Base-by-base conservation (phyloP, 768 basidiomycete genomes). In the Tricholoma matsutake region DNA sequence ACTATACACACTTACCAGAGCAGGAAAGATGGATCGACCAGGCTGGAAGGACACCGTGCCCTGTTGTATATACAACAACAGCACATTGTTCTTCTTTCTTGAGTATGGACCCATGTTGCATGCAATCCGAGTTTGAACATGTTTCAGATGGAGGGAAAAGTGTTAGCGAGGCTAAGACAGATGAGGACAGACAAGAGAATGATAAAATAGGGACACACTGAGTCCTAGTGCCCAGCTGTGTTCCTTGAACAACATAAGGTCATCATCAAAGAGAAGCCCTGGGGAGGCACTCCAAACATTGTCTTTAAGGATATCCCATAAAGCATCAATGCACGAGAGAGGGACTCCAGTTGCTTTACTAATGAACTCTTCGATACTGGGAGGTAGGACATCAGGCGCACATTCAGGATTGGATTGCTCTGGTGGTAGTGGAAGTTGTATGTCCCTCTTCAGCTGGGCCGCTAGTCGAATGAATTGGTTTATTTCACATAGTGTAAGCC, bases 291-390 rank as follows among this genome's bases (percentile, higher is more conserved):
- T 16, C 39, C n/a, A n/a, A n/a, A n/a, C 10, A 41, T 35, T 4
- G 4, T 35, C 34, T 35, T 35, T 35, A 20, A 39, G 37, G 37
- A 53, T 53, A 14, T 53, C 64, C 49, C 69, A 78, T 63, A 80
- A 78, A 66, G 69, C 76, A 32, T 82, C 81, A 11, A 80, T 81
- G 2, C 73, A 86, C 7, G 81, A 82, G 9, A 65, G 73, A 57
- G 73, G 75, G 51, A 53, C 29, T 29, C 32, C 25, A 6, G 29
- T 10, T 16, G 61, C 74, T 82, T 61, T 29, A 29, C 51, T 28
- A 2, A 53, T 25, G 51, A 29, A 53, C 51, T 29, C n/a, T 10
- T 28, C 6, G 13, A 53, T 53, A 18, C 14, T 53, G 4, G 25
- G 51, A 53, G 51, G 51, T 1, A 53, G 51, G 10, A 75, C 79